Evolutionary conservation across 1,139 yeast genomes (phyloP).

Genomic region (Komagataea norvegica): DNA sequence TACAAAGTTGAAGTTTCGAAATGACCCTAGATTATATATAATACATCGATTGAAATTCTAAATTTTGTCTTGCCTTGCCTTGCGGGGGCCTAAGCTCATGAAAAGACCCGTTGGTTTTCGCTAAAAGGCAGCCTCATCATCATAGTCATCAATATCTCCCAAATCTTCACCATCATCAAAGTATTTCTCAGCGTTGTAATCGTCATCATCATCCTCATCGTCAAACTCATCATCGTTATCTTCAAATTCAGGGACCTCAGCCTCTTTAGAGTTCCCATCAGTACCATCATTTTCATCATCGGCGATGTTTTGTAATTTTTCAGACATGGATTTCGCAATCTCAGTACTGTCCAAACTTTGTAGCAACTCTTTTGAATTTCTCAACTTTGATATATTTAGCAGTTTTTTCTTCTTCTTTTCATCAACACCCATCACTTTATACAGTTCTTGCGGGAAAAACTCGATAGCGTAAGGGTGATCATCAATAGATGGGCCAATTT

Average conservation of each 20-base stretch:
- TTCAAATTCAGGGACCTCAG: slow-evolving; percentile 60
- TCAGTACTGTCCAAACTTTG: slow-evolving; percentile 32
- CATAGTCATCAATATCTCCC: slow-evolving; percentile 48
- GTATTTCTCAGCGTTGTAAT: slow-evolving; percentile 71
- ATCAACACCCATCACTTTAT: slow-evolving; percentile 66
- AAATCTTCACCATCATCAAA: slow-evolving; percentile 56
- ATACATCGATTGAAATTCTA: too few relatives aligned
- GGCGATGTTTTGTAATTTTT: slow-evolving; percentile 56
- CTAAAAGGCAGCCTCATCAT: slow-evolving; percentile 66
- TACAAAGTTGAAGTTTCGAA: too few relatives aligned
- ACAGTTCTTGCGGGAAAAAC: slow-evolving; percentile 77
- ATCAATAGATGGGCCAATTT: slow-evolving; percentile 70
- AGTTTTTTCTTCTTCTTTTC: slow-evolving; percentile 48
- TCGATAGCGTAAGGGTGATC: slow-evolving; percentile 75
- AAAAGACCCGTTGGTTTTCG: too few relatives aligned
- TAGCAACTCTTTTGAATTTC: slow-evolving; percentile 28
- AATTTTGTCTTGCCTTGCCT: too few relatives aligned
- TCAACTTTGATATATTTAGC: slow-evolving; percentile 46
- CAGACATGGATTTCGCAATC: slow-evolving; percentile 43
- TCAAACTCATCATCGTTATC: slow-evolving; percentile 74
- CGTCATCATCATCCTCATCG: slow-evolving; percentile 66
- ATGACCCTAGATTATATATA: too few relatives aligned
- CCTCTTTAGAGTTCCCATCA: slow-evolving; percentile 35
- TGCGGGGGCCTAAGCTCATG: too few relatives aligned
- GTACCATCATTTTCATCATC: slow-evolving; percentile 37